Evolutionary conservation across 2,329 filamentous ascomycete genomes (phyloP).

Genomic region (Mycosphaerella arachidis): DNA sequence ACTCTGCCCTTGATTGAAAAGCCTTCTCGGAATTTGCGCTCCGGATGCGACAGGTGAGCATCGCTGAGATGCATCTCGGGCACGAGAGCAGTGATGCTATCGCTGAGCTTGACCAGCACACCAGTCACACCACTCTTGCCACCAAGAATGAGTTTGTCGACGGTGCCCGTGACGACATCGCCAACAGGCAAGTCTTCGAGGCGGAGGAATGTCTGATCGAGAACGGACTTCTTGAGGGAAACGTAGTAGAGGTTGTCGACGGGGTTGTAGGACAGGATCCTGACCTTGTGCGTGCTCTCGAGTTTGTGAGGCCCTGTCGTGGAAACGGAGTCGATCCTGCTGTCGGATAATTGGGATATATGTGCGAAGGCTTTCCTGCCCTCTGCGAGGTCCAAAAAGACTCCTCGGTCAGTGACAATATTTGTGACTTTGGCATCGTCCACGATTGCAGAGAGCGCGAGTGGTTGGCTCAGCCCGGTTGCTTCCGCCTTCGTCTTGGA

Average conservation of each 20-base stretch:
- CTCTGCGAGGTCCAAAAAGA: slow-evolving; percentile 68
- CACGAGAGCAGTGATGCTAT: slow-evolving; percentile 85
- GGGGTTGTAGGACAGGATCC: slow-evolving; percentile 80
- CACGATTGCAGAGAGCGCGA: slow-evolving; percentile 70
- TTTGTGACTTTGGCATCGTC: slow-evolving; percentile 74
- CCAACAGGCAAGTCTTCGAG: slow-evolving; percentile 85
- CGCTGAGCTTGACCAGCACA: slow-evolving; percentile 75
- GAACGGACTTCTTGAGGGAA: slow-evolving; percentile 74
- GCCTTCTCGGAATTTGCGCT: slow-evolving; percentile 91
- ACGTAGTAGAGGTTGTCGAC: slow-evolving; percentile 81
- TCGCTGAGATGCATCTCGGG: slow-evolving; percentile 86
- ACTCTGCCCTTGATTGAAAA: slow-evolving; percentile 80
- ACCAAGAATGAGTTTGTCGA: slow-evolving; percentile 80
- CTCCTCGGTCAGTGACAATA: slow-evolving; percentile 73
- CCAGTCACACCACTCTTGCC: slow-evolving; percentile 74
- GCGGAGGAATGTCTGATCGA: slow-evolving; percentile 86
- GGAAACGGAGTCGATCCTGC: slow-evolving; percentile 78
- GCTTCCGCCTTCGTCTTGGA: slow-evolving; percentile 26
- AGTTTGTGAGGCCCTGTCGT: slow-evolving; percentile 72
- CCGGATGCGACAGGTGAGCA: slow-evolving; percentile 79
- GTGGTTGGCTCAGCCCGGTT: slow-evolving; percentile 40
- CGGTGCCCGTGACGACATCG: slow-evolving; percentile 70
- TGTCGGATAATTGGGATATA: slow-evolving; percentile 86
- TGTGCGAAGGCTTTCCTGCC: slow-evolving; percentile 67
- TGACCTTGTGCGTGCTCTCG: slow-evolving; percentile 72